These are phyloP conservation scores for Cercophora samala DNA, from an alignment of 495 filamentous ascomycete species.

Conservation along the genomic window DNA sequence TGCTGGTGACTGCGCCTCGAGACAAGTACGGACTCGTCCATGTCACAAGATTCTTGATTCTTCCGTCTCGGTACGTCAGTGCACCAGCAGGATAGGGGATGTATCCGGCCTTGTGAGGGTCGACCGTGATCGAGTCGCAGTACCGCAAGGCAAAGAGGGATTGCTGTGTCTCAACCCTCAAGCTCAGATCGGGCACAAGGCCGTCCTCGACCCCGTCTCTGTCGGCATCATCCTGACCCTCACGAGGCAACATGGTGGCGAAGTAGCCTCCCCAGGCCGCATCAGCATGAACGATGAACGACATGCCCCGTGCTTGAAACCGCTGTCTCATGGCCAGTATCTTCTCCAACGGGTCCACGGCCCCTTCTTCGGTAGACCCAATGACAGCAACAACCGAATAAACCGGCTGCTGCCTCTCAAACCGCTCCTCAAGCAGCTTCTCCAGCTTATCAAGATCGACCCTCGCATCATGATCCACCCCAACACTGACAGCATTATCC, in stretches of 20 bases:
- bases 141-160: conserved; percentile 35
- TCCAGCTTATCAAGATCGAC: conserved; percentile 36
- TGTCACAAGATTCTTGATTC: conserved; percentile 46
- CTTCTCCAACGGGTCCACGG: conserved; percentile 38
- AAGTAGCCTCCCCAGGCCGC: conserved; percentile 55
- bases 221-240: conserved; percentile 16
- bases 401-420: conserved; percentile 36
- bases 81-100: conserved; percentile 49
- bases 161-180: conserved; percentile 37
- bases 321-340: conserved; percentile 40
- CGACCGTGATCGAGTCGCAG: conserved; percentile 46
- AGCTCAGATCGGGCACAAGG: conserved; percentile 32
- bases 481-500: conserved; percentile 37
- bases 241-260: conserved; percentile 38
- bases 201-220: conserved; percentile 26
- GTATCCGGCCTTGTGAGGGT: conserved; percentile 50
- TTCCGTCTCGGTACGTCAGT: conserved; percentile 44
- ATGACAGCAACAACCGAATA: conserved; percentile 29
- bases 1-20: conserved; percentile 33
- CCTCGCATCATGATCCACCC: conserved; percentile 39
- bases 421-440: conserved; percentile 28
- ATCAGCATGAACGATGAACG: conserved; percentile 45
- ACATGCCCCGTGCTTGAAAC: conserved; percentile 40
- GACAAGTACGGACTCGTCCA: conserved; percentile 47
- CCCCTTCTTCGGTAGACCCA: conserved; percentile 39